These are phyloP conservation scores for Boletus holoroseus DNA, from an alignment of 1,284 basidiomycete genomes.

Conservation along the genomic window DNA sequence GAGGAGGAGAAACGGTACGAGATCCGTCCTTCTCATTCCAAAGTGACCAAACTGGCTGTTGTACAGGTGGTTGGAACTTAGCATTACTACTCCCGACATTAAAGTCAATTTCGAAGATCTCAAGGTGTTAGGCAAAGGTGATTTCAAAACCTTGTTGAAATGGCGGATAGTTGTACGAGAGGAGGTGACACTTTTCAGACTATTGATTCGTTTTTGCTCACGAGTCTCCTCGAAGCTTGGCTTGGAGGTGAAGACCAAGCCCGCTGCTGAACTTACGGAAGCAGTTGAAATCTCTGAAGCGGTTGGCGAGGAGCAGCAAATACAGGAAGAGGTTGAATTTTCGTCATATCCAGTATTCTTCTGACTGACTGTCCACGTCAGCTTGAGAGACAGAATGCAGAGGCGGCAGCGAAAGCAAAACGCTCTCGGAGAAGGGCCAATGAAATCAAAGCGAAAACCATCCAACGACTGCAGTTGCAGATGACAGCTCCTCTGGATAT, in stretches of 20 bases:
- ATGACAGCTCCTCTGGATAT: slow-evolving; percentile 98
- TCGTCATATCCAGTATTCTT: not conserved
- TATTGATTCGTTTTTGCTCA: slow-evolving; percentile 5
- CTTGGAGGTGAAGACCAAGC: slow-evolving; percentile 71
- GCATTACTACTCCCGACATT: slow-evolving; percentile 76
- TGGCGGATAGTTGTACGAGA: slow-evolving; percentile 85
- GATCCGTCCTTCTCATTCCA: not conserved
- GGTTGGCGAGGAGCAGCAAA: slow-evolving; percentile 82
- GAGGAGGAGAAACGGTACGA: slow-evolving; percentile 82
- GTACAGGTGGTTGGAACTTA: slow-evolving; percentile 64
- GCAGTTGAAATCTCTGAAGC: slow-evolving; percentile 69
- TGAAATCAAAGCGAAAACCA: slow-evolving; percentile 82
- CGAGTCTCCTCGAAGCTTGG: slow-evolving; percentile 51
- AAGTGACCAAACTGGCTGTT: slow-evolving; percentile 9
- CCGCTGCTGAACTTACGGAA: slow-evolving; percentile 72
- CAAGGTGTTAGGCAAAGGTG: slow-evolving; percentile 95
- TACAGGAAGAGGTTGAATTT: slow-evolving; percentile 73
- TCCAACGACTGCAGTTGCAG: slow-evolving; percentile 93
- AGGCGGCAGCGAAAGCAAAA: slow-evolving; percentile 69
- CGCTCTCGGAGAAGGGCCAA: slow-evolving; percentile 85
- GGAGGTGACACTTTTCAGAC: slow-evolving; percentile 47
- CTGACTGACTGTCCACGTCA: slow-evolving; percentile 31
- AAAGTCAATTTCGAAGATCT: slow-evolving; percentile 84
- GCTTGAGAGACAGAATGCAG: slow-evolving; percentile 81
- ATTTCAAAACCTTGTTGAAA: slow-evolving; percentile 91